These are phyloP conservation scores for Pythium guiyangense DNA, from an alignment of 352 stramenopile genomes.

Conservation along the genomic window DNA sequence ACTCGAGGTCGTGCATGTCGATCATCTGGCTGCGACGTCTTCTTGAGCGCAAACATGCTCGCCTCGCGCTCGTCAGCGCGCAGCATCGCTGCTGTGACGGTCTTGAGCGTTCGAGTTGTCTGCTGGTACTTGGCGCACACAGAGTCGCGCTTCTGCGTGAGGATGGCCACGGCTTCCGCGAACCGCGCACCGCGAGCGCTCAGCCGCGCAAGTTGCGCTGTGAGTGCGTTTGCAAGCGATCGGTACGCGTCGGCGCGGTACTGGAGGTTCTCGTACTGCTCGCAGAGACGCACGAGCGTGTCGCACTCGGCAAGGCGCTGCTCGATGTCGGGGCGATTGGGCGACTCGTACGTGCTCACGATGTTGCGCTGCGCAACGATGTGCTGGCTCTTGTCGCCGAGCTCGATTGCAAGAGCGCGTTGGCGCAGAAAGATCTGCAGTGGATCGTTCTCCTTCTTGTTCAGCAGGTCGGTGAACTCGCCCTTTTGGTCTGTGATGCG, in stretches of 20 bases:
- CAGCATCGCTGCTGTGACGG: constrained; percentile 16
- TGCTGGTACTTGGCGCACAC: constrained; percentile 32
- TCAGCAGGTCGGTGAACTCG: too few species aligned
- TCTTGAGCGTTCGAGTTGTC: constrained; percentile 23
- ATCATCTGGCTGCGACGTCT: too few species aligned
- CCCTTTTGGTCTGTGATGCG: too few species aligned
- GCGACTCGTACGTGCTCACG: constrained; percentile 49
- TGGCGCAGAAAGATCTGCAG: too few species aligned
- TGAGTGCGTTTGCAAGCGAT: constrained; percentile 54
- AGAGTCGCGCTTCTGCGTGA: constrained; percentile 38
- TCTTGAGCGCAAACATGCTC: too few species aligned
- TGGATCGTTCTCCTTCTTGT: too few species aligned
- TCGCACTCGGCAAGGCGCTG: constrained; percentile 45
- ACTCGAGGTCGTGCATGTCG: too few species aligned
- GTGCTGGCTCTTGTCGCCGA: too few species aligned
- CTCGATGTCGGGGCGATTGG: constrained; percentile 22
- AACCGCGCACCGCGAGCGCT: constrained; percentile 32
- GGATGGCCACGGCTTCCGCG: constrained; percentile 37
- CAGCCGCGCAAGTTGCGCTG: constrained; percentile 34
- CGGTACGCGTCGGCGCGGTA: constrained; percentile 41
- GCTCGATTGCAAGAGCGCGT: too few species aligned
- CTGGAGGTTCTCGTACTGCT: constrained; percentile 29
- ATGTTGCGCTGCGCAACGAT: constrained; percentile 41
- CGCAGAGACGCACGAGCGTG: constrained; percentile 34
- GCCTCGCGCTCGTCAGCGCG: neutral